A percentile compares a stretch with the other conserved stretches of the same genome.
These are phyloP conservation scores for Arthroderma sp. DNA, from an alignment of 2,329 filamentous ascomycete species.

Conservation along the genomic window DNA sequence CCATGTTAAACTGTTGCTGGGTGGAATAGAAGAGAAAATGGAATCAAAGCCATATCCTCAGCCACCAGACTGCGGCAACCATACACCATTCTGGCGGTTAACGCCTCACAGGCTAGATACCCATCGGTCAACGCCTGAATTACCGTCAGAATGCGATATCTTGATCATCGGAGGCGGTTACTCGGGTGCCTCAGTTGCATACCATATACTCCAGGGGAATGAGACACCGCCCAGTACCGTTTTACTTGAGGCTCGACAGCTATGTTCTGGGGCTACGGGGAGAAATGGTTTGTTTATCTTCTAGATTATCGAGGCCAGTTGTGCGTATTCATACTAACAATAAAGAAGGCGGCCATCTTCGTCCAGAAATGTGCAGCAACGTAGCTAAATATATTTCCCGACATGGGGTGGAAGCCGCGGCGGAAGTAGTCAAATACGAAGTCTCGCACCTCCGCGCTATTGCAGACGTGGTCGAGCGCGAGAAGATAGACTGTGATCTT, in stretches of 20 bases:
- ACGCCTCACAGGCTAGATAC: slow-evolving; percentile 31
- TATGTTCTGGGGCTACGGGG: slow-evolving; percentile 36
- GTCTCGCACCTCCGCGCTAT: slow-evolving; percentile 29
- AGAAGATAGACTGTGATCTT: slow-evolving; percentile 36
- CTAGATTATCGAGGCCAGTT: not conserved
- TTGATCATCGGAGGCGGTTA: slow-evolving; percentile 40
- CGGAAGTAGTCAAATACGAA: slow-evolving; percentile 32
- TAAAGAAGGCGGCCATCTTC: slow-evolving; percentile 30
- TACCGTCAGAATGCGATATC: slow-evolving; percentile 35
- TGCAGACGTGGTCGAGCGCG: slow-evolving; percentile 29
- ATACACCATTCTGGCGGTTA: slow-evolving; percentile 32
- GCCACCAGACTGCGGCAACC: not conserved
- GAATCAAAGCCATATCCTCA: not conserved
- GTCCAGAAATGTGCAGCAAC: slow-evolving; percentile 32
- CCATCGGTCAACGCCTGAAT: slow-evolving; percentile 27
- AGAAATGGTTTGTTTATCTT: slow-evolving; percentile 28
- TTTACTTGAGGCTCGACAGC: slow-evolving; percentile 31
- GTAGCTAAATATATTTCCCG: slow-evolving; percentile 23
- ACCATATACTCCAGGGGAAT: slow-evolving; percentile 29
- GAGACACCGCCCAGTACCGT: slow-evolving; percentile 22
- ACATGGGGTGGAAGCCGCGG: slow-evolving; percentile 27
- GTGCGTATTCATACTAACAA: not conserved
- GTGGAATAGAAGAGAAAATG: not conserved
- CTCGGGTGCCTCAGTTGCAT: slow-evolving; percentile 35
- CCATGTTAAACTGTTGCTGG: too few relatives aligned